Conservation (phyloP, 228 moss, liverwort and hornwort species). For the Sphagnum magellanicum region DNA sequence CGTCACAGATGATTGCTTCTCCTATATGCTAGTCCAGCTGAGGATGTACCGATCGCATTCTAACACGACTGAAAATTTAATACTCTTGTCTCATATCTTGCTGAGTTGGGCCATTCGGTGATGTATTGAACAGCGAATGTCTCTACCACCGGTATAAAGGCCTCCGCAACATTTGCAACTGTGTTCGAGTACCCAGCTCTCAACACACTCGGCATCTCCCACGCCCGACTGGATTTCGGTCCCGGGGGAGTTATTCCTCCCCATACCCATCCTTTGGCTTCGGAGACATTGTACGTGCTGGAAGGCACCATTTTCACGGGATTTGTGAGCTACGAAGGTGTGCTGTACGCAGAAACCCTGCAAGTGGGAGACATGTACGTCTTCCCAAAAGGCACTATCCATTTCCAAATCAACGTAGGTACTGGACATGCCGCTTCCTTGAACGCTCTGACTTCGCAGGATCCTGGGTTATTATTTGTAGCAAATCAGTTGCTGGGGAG, state of each 20-base stretch:
- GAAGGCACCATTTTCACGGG: constrained; percentile 18
- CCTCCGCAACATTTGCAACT: too few relatives aligned
- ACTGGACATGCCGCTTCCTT: constrained; percentile 19
- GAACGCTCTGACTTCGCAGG: constrained; percentile 26
- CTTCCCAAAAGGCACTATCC: constrained; percentile 11
- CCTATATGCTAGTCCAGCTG: too few relatives aligned
- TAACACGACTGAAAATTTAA: too few relatives aligned
- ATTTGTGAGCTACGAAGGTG: constrained; percentile 10
- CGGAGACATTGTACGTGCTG: constrained; percentile 17
- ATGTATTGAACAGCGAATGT: too few relatives aligned
- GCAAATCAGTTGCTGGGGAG: not conserved
- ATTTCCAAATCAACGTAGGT: constrained; percentile 32
- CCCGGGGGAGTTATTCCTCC: constrained; percentile 29
- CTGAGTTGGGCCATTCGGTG: too few relatives aligned
- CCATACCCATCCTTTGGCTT: constrained; percentile 32
- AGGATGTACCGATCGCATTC: too few relatives aligned
- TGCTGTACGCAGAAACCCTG: constrained; percentile 18
- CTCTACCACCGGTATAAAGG: too few relatives aligned
- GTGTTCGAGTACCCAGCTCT: not conserved
- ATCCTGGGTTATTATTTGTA: constrained; percentile 21
- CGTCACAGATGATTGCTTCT: too few relatives aligned
- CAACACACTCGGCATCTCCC: constrained; percentile 19
- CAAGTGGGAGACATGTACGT: constrained; percentile 5
- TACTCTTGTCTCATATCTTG: too few relatives aligned
- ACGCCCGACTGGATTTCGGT: constrained; percentile 15